A percentile compares a stretch with the other conserved stretches of the same genome.
Evolutionary conservation across 768 basidiomycete genomes (phyloP).

Genomic region (Leccinum fibrillosum): DNA sequence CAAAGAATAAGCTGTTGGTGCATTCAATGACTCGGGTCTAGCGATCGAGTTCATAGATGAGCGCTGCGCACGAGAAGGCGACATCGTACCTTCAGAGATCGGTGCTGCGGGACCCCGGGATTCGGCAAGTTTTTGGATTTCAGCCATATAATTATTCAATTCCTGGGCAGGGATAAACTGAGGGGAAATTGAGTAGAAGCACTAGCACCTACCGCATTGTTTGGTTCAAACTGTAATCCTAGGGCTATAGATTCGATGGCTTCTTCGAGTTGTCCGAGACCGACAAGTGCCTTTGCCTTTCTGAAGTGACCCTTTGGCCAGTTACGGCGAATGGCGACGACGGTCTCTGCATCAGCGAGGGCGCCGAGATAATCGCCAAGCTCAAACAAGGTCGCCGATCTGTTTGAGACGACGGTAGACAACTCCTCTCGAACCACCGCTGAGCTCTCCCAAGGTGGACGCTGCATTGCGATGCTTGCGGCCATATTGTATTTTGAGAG

Average conservation of each 20-base stretch:
- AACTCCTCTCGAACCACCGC: conserved; percentile 85
- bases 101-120: conserved; percentile 4
- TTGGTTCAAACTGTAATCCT: conserved; percentile 83
- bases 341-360: conserved; percentile 86
- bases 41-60: not conserved
- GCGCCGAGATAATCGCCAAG: conserved; percentile 72
- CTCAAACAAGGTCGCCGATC: conserved; percentile 84
- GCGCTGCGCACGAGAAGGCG: not conserved
- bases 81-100: not conserved
- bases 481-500: conserved; percentile 79
- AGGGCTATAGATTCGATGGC: conserved; percentile 79
- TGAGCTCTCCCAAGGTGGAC: conserved; percentile 89
- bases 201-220: conserved; percentile 46
- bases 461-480: conserved; percentile 68
- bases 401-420: conserved; percentile 85
- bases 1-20: conserved; percentile 1
- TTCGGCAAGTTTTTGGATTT: conserved; percentile 26
- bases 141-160: conserved; percentile 31
- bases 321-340: conserved; percentile 75
- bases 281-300: conserved; percentile 84
- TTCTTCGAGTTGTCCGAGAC: conserved; percentile 63
- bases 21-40: conserved; percentile 4
- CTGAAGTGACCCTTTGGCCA: conserved; percentile 98
- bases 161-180: conserved; percentile 24
- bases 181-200: not conserved